Evolutionary conservation across 176 grass and related monocot species (phyloP).

Genomic region (Raddia distichophylla): DNA sequence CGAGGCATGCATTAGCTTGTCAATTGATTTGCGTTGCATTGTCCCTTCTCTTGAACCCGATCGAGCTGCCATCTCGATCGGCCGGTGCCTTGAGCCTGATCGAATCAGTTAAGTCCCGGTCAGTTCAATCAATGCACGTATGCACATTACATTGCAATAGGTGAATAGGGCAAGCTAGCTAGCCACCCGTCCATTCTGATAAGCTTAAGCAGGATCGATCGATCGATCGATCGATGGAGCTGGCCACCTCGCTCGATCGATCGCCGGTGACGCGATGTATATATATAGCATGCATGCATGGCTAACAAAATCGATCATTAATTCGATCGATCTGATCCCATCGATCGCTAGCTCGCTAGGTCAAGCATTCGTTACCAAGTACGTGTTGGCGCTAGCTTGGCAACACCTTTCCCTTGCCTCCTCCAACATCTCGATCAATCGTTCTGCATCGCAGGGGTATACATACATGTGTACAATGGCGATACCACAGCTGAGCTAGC

Average conservation of each 20-base stretch:
- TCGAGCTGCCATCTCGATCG: neutral
- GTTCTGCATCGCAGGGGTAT: no score
- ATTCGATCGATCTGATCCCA: neutral
- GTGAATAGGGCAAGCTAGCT: neutral
- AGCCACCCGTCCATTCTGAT: conserved; percentile 10
- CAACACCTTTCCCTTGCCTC: neutral
- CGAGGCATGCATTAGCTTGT: neutral
- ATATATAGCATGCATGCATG: neutral
- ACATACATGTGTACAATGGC: neutral
- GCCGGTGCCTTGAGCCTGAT: neutral
- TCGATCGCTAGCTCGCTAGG: neutral
- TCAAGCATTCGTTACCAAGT: neutral
- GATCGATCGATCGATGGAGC: neutral
- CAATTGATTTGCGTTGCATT: neutral
- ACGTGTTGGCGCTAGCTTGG: conserved; percentile 1
- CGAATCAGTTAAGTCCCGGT: neutral
- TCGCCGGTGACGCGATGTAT: neutral
- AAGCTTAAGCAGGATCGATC: neutral
- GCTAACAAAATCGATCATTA: neutral
- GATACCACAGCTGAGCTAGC: neutral
- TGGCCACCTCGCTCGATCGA: no score
- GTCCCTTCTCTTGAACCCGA: neutral
- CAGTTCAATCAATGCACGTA: neutral
- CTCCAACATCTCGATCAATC: neutral
- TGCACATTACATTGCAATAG: no score